Percentiles rank a stretch among this genome's conserved stretches.
Conservation (phyloP, 2,329 filamentous ascomycete genomes). For the Aspergillus sp. region DNA sequence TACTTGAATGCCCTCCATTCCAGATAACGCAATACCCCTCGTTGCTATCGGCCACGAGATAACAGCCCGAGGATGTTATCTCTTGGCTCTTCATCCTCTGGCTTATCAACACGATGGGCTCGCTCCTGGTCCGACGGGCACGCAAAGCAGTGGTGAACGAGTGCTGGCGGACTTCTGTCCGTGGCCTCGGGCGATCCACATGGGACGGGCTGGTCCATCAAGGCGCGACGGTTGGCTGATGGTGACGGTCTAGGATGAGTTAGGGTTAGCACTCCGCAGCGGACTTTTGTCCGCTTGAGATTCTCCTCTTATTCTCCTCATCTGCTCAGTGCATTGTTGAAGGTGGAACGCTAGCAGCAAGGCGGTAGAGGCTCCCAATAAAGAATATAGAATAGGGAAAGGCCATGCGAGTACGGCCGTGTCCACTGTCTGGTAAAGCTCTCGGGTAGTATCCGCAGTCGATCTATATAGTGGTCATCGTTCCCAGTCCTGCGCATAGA, state of each 20-base stretch:
- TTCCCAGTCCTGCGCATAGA: neutral
- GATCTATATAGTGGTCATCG: neutral
- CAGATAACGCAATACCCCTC: neutral
- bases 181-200: neutral
- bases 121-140: neutral
- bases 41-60: conserved; percentile 1
- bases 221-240: neutral
- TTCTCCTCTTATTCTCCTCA: neutral
- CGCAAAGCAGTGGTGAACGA: neutral
- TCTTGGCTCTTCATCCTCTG: conserved; percentile 5
- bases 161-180: conserved; percentile 5
- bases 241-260: neutral
- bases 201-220: neutral
- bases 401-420: neutral
- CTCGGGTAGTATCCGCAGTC: too few species aligned
- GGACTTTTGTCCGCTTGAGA: conserved; percentile 1
- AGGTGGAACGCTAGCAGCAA: neutral
- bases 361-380: neutral
- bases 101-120: neutral
- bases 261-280: neutral
- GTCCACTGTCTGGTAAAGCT: neutral
- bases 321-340: neutral
- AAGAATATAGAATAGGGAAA: neutral
- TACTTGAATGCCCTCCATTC: neutral
- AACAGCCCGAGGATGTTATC: conserved; percentile 5